Conservation (phyloP, 2,329 filamentous ascomycete genomes). For the Colletotrichum sp. region DNA sequence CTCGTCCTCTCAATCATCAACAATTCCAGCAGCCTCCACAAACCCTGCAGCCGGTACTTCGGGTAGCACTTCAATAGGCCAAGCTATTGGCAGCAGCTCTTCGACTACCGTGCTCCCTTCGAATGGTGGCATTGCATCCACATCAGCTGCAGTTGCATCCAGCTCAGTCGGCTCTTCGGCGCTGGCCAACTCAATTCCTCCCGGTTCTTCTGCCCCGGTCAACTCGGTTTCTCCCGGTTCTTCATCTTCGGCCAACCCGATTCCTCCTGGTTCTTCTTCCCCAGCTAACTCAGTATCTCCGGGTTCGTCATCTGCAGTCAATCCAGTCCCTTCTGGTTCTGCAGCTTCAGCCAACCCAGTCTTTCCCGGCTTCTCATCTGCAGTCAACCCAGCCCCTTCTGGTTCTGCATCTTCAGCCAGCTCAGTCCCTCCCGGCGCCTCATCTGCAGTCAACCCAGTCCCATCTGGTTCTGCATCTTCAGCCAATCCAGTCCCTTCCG, state of each 20-base stretch:
- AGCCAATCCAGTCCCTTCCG: neutral
- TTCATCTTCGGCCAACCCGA: neutral
- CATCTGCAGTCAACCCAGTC: neutral
- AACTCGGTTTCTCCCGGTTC: neutral
- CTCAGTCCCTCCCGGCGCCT: neutral
- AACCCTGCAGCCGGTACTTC: neutral
- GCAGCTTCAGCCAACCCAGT: too few species aligned
- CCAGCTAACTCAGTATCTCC: neutral
- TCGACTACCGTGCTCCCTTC: neutral
- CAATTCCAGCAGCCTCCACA: neutral
- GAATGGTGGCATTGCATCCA: neutral
- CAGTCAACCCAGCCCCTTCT: neutral
- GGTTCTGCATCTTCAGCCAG: neutral
- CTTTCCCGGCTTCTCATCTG: neutral
- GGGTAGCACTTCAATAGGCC: neutral
- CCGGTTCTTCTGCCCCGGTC: neutral
- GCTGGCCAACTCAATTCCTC: neutral
- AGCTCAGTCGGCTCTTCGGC: neutral
- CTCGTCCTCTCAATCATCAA: neutral
- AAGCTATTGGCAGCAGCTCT: neutral
- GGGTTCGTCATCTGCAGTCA: neutral
- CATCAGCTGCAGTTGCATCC: neutral
- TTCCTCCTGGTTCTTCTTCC: neutral
- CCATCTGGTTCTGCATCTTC: neutral
- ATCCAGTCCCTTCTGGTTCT: neutral